phyloP scores from a whole-genome alignment of 2,329 filamentous ascomycete genomes.

The Nectriaceae sp. region DNA sequence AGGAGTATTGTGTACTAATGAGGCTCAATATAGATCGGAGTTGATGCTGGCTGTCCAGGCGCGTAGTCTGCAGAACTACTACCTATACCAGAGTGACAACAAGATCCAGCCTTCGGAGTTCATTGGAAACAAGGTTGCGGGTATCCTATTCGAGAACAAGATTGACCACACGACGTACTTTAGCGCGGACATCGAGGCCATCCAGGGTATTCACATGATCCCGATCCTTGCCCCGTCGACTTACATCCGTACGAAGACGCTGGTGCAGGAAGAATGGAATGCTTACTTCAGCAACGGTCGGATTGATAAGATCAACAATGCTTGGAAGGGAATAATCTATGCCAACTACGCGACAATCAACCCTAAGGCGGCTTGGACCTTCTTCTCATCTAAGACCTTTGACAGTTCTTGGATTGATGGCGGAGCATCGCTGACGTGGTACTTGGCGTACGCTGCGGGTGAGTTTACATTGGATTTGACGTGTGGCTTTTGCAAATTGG shows the following conservation, averaged over 20 bases:
- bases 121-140: conserved; percentile 73
- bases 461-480: conserved; percentile 35
- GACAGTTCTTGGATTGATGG: conserved; percentile 74
- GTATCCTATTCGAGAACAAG: conserved; percentile 90
- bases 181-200: conserved; percentile 69
- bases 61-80: conserved; percentile 76
- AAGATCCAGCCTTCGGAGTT: conserved; percentile 72
- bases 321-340: conserved; percentile 85
- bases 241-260: conserved; percentile 65
- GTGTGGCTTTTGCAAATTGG: background rate
- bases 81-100: conserved; percentile 75
- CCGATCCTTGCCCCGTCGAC: conserved; percentile 70
- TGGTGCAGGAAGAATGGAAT: conserved; percentile 83
- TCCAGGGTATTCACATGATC: conserved; percentile 82
- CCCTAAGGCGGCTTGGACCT: conserved; percentile 68
- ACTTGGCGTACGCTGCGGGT: conserved; percentile 77
- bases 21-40: conserved; percentile 60
- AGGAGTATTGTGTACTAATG: conserved; percentile 5
- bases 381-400: conserved; percentile 70
- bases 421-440: conserved; percentile 83
- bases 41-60: conserved; percentile 80
- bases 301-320: conserved; percentile 65
- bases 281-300: conserved; percentile 72
- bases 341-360: conserved; percentile 81
- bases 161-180: conserved; percentile 93